phyloP scores from a whole-genome alignment of 352 stramenopile species.

The Globisporangium yorkense region DNA sequence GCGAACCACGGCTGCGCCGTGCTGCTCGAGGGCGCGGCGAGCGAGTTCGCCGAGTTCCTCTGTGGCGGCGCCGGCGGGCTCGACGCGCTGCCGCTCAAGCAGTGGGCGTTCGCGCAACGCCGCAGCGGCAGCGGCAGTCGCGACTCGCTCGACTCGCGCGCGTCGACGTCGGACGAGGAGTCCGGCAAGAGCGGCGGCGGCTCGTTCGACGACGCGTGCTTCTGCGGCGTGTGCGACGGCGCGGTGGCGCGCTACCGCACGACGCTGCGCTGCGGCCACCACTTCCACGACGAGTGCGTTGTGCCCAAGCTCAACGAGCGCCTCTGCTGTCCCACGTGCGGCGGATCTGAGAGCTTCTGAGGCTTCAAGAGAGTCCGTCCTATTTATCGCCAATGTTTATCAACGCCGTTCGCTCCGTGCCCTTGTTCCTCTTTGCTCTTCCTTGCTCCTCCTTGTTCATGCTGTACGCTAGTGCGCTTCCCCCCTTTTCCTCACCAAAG shows the following conservation, averaged over 20 bases:
- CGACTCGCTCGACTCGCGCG: slow-evolving; percentile 16
- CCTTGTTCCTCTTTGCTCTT: too few species aligned
- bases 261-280: slow-evolving; percentile 28
- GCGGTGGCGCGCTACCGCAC: slow-evolving; percentile 18
- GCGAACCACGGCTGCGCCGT: slow-evolving; percentile 27
- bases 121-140: slow-evolving; percentile 10
- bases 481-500: too few species aligned
- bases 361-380: too few species aligned
- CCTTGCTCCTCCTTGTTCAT: too few species aligned
- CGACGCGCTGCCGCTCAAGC: slow-evolving; percentile 18
- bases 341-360: too few species aligned
- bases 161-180: slow-evolving; percentile 16
- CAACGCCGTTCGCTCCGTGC: too few species aligned
- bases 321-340: too few species aligned
- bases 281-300: slow-evolving; percentile 52
- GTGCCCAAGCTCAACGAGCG: slow-evolving; percentile 30
- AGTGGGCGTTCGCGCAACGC: slow-evolving; percentile 21
- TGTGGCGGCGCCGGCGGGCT: slow-evolving; percentile 8
- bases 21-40: slow-evolving; percentile 20
- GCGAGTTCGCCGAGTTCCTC: slow-evolving; percentile 23
- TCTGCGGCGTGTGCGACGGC: slow-evolving; percentile 17
- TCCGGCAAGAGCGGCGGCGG: slow-evolving; percentile 1
- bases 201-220: background rate
- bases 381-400: too few species aligned
- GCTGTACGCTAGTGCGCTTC: too few species aligned